A percentile compares a stretch with the other conserved stretches of the same genome.
Evolutionary conservation across 2,329 filamentous ascomycete species (phyloP).

Genomic region (Sporothrix globosa): DNA sequence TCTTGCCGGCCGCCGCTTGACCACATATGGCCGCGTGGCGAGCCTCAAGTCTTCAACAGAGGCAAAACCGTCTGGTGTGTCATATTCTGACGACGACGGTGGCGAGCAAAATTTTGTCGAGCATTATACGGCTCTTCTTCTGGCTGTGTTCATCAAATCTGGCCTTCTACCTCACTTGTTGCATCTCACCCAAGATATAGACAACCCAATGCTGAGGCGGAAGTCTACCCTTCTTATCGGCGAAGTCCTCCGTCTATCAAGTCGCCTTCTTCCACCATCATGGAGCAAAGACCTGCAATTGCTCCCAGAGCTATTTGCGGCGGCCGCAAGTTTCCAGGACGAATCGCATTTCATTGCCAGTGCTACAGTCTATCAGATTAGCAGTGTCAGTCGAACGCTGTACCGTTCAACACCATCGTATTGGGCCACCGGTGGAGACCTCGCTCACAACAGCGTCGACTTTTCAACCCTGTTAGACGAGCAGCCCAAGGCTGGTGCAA

Average conservation of each 20-base stretch:
- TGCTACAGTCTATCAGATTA: conserved; percentile 94
- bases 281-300: conserved; percentile 87
- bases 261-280: conserved; percentile 76
- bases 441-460: conserved; percentile 48
- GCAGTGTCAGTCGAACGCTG: conserved; percentile 91
- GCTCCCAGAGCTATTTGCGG: conserved; percentile 80
- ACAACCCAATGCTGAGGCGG: conserved; percentile 72
- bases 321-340: conserved; percentile 71
- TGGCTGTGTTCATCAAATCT: conserved; percentile 82
- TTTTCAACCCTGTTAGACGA: conserved; percentile 57
- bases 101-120: conserved; percentile 84
- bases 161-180: conserved; percentile 68
- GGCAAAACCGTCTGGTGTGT: conserved; percentile 45
- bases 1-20: conserved; percentile 85
- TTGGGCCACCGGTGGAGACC: conserved; percentile 44
- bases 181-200: conserved; percentile 67
- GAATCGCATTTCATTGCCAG: conserved; percentile 79
- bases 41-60: conserved; percentile 69
- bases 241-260: conserved; percentile 86
- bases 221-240: conserved; percentile 91
- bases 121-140: conserved; percentile 87
- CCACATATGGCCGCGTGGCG: conserved; percentile 93
- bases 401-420: conserved; percentile 71
- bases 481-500: conserved; percentile 55
- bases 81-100: conserved; percentile 65